A percentile compares a stretch with the other conserved stretches of the same genome.
Conservation (phyloP, 2,329 filamentous ascomycete species). For the Monilinia fructicola region DNA sequence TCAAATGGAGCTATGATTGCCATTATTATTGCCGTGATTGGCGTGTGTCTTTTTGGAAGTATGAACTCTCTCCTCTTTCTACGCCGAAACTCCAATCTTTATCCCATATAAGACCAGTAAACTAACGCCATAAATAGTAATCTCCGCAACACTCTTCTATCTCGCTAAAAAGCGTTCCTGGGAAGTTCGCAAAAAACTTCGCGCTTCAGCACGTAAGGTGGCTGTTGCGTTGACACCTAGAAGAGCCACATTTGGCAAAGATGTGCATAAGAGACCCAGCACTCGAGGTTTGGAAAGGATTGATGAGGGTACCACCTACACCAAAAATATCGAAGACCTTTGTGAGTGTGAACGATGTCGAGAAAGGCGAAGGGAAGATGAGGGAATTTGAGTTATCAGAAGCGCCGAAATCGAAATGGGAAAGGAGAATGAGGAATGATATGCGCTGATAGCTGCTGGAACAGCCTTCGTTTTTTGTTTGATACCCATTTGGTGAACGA, state of each 20-base stretch:
- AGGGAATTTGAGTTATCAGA: slow-evolving; percentile 39
- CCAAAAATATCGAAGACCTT: slow-evolving; percentile 46
- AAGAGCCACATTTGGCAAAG: slow-evolving; percentile 59
- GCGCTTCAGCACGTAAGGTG: slow-evolving; percentile 64
- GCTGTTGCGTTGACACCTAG: slow-evolving; percentile 62
- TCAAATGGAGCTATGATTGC: slow-evolving; percentile 70
- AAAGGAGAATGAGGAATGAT: slow-evolving; percentile 28
- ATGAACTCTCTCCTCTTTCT: slow-evolving; percentile 40
- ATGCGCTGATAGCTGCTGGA: slow-evolving; percentile 14
- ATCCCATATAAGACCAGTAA: background rate
- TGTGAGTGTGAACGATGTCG: slow-evolving; percentile 52
- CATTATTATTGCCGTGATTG: slow-evolving; percentile 69
- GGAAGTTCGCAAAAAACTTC: slow-evolving; percentile 71
- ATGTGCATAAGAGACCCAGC: slow-evolving; percentile 48
- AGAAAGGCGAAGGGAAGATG: slow-evolving; percentile 51
- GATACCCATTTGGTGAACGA: slow-evolving; percentile 10
- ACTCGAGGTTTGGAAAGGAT: slow-evolving; percentile 48
- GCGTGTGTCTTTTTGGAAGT: slow-evolving; percentile 70
- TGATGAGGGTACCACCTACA: slow-evolving; percentile 59
- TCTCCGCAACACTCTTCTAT: slow-evolving; percentile 66
- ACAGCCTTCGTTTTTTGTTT: slow-evolving; percentile 17
- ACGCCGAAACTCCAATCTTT: background rate
- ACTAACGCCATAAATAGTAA: slow-evolving; percentile 28
- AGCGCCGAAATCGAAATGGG: slow-evolving; percentile 40
- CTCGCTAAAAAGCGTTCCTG: slow-evolving; percentile 83